Conservation (phyloP, 192 early-diverging fungal species). For the Chytriomyces hyalinus region DNA sequence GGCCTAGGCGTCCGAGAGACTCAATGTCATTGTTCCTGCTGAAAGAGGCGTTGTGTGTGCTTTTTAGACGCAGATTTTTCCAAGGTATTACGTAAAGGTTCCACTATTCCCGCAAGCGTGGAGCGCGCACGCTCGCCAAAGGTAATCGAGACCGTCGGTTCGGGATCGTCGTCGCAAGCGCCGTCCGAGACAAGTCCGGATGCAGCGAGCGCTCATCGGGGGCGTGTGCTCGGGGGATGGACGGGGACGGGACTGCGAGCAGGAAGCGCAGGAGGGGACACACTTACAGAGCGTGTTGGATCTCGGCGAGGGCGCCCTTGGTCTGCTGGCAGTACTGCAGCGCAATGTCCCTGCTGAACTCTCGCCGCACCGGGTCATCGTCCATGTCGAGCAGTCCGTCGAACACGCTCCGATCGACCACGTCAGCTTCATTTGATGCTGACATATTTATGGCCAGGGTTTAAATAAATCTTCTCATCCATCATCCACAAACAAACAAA, state of each 20-base stretch:
- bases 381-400: slow-evolving; percentile 92
- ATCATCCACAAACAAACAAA: no score
- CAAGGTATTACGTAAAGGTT: neutral
- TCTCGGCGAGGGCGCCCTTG: slow-evolving; percentile 72
- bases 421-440: slow-evolving; percentile 43
- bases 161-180: no score
- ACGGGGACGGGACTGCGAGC: no score
- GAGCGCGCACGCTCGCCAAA: no score
- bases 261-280: neutral
- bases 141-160: no score
- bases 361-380: slow-evolving; percentile 78
- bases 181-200: no score
- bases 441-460: neutral
- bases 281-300: slow-evolving; percentile 70
- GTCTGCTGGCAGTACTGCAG: slow-evolving; percentile 87
- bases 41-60: neutral
- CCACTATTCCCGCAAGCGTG: no score
- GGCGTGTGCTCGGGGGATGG: no score
- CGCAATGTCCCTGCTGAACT: slow-evolving; percentile 78
- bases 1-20: slow-evolving; percentile 79
- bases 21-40: slow-evolving; percentile 66
- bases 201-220: no score
- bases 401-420: slow-evolving; percentile 83
- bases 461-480: no score
- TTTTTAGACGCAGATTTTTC: no score